phyloP scores from a whole-genome alignment of 2,329 filamentous ascomycete species.

The Thermothelomyces thermophilus region DNA sequence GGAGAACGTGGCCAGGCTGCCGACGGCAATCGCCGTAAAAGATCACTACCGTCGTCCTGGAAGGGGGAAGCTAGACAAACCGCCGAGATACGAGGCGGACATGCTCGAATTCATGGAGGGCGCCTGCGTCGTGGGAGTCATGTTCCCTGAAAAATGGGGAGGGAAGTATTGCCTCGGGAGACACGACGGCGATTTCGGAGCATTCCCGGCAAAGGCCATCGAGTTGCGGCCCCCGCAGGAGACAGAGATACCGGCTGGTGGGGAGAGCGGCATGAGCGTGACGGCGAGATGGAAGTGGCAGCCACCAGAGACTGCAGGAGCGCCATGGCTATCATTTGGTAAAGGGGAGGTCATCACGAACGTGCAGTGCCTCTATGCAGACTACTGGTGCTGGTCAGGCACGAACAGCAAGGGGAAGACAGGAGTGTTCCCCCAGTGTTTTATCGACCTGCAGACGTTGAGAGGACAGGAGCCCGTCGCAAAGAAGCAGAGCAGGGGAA shows the following conservation, averaged over 20 bases:
- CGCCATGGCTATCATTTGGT: constrained; percentile 53
- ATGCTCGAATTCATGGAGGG: constrained; percentile 40
- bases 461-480: constrained; percentile 1
- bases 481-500: constrained; percentile 4
- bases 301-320: constrained; percentile 34
- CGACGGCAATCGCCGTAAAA: constrained; percentile 31
- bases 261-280: constrained; percentile 42
- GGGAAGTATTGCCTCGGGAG: constrained; percentile 54
- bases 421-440: constrained; percentile 29
- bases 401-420: constrained; percentile 31
- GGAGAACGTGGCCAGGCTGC: constrained; percentile 26
- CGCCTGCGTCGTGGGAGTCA: constrained; percentile 44
- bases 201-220: constrained; percentile 43
- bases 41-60: constrained; percentile 33
- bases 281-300: constrained; percentile 49
- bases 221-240: constrained; percentile 42
- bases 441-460: constrained; percentile 15
- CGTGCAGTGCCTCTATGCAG: constrained; percentile 41
- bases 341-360: constrained; percentile 62
- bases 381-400: constrained; percentile 34
- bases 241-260: constrained; percentile 41
- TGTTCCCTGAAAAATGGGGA: constrained; percentile 44
- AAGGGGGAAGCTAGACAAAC: constrained; percentile 29
- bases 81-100: constrained; percentile 29
- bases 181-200: constrained; percentile 47